Conservation (phyloP, 2,329 filamentous ascomycete genomes). For the Paecilomyces dactylethromorphus region DNA sequence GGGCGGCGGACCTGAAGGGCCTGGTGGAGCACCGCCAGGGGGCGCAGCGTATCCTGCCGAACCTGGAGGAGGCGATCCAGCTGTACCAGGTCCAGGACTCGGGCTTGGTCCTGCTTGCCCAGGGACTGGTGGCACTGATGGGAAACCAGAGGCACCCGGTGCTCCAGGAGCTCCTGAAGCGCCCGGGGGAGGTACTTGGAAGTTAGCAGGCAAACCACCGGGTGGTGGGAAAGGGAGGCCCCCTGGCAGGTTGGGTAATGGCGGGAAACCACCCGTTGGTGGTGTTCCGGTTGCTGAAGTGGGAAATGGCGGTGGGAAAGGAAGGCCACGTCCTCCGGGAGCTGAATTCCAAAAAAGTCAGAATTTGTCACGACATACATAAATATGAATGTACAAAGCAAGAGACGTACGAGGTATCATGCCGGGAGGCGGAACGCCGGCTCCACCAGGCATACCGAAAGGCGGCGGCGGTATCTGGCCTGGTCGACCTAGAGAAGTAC, state of each 20-base stretch:
- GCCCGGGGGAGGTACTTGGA: conserved; percentile 31
- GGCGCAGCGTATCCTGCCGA: conserved; percentile 23
- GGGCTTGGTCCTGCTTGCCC: conserved; percentile 20
- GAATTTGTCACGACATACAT: not conserved
- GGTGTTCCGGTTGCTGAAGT: conserved; percentile 23
- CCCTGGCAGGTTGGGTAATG: conserved; percentile 31
- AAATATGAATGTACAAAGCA: not conserved
- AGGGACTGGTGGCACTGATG: conserved; percentile 21
- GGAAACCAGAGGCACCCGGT: conserved; percentile 18
- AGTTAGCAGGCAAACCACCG: conserved; percentile 28
- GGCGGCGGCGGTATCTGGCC: conserved; percentile 50
- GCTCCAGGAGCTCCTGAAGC: conserved; percentile 6
- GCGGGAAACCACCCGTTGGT: conserved; percentile 28
- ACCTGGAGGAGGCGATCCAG: conserved; percentile 17
- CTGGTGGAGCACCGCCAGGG: conserved; percentile 15
- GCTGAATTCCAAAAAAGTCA: conserved; percentile 28
- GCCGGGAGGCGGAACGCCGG: conserved; percentile 32
- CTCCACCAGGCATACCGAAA: conserved; percentile 46
- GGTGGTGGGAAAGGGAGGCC: conserved; percentile 40
- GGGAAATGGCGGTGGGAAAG: conserved; percentile 44
- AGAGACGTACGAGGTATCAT: conserved; percentile 49
- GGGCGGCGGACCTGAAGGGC: conserved; percentile 17
- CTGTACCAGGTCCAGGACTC: conserved; percentile 16
- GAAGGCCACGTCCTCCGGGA: conserved; percentile 49
- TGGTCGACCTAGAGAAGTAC: conserved; percentile 20